Evolutionary conservation across 2,329 filamentous ascomycete genomes (phyloP).

Genomic region (Helotiales sp.): DNA sequence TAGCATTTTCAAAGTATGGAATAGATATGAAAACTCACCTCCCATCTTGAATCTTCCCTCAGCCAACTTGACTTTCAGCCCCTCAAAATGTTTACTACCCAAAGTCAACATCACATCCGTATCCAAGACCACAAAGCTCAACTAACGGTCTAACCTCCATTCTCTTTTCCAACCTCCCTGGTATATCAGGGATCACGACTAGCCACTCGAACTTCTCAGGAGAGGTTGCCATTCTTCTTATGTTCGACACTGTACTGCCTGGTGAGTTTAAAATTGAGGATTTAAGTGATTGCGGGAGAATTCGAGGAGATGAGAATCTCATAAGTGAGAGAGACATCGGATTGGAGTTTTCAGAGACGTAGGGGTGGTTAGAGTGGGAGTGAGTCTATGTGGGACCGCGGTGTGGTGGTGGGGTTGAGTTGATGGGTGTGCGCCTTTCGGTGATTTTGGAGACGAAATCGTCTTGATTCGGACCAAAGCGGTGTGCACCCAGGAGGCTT

Average conservation of each 20-base stretch:
- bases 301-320: background rate
- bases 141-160: constrained; percentile 60
- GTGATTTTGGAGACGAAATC: background rate
- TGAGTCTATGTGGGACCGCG: background rate
- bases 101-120: background rate
- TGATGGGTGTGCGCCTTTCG: background rate
- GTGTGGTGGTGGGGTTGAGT: background rate
- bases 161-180: constrained; percentile 59
- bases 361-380: background rate
- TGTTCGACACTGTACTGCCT: background rate
- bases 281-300: background rate
- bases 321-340: background rate
- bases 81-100: constrained; percentile 36
- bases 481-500: background rate
- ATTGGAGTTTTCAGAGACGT: background rate
- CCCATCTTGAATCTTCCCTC: constrained; percentile 63
- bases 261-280: background rate
- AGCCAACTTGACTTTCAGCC: constrained; percentile 52
- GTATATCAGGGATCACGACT: constrained; percentile 67
- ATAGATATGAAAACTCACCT: constrained; percentile 24
- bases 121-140: background rate
- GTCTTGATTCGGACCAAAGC: background rate
- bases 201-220: constrained; percentile 61
- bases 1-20: background rate
- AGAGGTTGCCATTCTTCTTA: constrained; percentile 20